These are phyloP conservation scores for Fusarium abutilonis DNA, from an alignment of 2,329 filamentous ascomycete genomes.

Conservation along the genomic window DNA sequence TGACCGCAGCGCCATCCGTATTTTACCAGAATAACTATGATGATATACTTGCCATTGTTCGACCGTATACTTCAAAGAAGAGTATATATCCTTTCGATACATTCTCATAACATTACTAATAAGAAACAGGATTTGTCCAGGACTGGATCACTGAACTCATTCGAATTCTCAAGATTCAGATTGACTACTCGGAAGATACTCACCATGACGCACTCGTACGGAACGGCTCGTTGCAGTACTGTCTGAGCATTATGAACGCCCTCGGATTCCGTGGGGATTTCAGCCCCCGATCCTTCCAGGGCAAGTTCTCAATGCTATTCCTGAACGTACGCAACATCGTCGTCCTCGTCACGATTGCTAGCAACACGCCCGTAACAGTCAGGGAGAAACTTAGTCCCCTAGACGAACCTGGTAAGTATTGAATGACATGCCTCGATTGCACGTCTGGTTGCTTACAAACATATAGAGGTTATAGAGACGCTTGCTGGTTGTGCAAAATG, in stretches of 20 bases:
- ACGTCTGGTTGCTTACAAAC: slow-evolving; percentile 11
- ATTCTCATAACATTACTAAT: slow-evolving; percentile 27
- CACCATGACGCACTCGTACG: slow-evolving; percentile 77
- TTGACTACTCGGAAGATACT: slow-evolving; percentile 84
- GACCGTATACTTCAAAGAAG: slow-evolving; percentile 55
- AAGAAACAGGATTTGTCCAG: slow-evolving; percentile 63
- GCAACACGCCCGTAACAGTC: slow-evolving; percentile 62
- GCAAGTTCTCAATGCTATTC: slow-evolving; percentile 78
- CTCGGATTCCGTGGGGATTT: slow-evolving; percentile 76
- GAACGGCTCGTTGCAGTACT: slow-evolving; percentile 77
- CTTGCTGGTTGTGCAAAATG: slow-evolving; percentile 81
- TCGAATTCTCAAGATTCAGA: slow-evolving; percentile 73
- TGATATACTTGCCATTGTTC: slow-evolving; percentile 76
- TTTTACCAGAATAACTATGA: slow-evolving; percentile 66
- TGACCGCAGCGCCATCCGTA: slow-evolving; percentile 59
- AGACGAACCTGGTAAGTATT: slow-evolving; percentile 63
- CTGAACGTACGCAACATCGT: slow-evolving; percentile 79
- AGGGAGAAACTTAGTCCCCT: slow-evolving; percentile 67
- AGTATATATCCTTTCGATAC: slow-evolving; percentile 33
- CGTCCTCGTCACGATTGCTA: slow-evolving; percentile 71
- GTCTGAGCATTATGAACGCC: slow-evolving; percentile 80
- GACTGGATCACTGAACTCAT: slow-evolving; percentile 74
- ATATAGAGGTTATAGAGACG: slow-evolving; percentile 73
- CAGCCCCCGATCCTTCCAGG: slow-evolving; percentile 69
- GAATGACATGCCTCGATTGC: neutral